Evolutionary conservation across 306 rosid genomes (phyloP), one percentile per base, ranked within the genome.

Genomic region (Oemleria cerasiformis): DNA sequence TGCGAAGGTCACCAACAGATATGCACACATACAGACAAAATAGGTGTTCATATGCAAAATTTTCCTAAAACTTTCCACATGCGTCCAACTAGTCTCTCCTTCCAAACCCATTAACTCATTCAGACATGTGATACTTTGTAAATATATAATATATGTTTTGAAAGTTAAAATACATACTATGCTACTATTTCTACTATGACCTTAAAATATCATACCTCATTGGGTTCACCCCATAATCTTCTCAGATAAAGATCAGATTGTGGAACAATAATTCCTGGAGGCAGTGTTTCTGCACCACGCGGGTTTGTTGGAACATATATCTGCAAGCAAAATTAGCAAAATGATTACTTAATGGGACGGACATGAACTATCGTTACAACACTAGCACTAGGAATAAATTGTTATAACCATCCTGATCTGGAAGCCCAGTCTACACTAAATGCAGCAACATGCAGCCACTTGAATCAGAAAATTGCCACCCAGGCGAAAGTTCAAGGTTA

Each of bases 201-300:
- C 57, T 74, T 54, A 57, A 71, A 17, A 78, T 60, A 76, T 59
- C 80, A 84, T 86, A 91, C 99, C 91, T 91, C 99, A 73, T 83
- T 88, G 48, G 99, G 99, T 34, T 88, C 96, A 56, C 99, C 99
- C 99, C 99, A 95, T 77, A 91, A 75, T 80, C 99, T 85, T 60
- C 91, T 96, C 81, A 88, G 64, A 78, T 89, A 80, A 61, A 91
- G 82, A 84, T 95, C 99, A 74, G 99, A 82, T 77, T 89, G 84
- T 58, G 97, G 42, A 60, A 78, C 99, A 80, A 95, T 73, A 77
- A 95, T 89, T 82, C 90, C 90, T 5, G 97, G 97, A 65, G 99
- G 97, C 30, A 95, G 83, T 63, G 82, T 79, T 80, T 91, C 99
- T 8, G 99, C 96, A 64, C 99, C 99, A 73, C 77, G 90, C 61